phyloP scores from a whole-genome alignment of 306 rosid genomes.

The Sicyos edulis region DNA sequence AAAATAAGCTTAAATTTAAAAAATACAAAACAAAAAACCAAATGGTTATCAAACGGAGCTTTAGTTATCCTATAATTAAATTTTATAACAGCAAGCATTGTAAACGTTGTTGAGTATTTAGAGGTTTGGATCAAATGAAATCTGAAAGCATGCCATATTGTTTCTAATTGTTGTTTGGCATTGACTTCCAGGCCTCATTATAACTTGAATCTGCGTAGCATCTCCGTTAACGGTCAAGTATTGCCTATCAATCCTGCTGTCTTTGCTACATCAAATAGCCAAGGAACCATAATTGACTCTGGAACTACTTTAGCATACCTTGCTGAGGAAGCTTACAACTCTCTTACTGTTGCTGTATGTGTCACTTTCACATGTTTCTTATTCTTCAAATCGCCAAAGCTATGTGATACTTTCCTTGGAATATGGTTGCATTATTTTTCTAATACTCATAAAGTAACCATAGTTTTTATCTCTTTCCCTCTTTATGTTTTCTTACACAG shows the following conservation, averaged over 20 bases:
- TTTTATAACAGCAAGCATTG: not conserved
- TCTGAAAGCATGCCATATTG: not conserved
- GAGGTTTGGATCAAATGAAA: not conserved
- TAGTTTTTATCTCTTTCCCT: not conserved
- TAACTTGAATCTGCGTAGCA: constrained; percentile 83
- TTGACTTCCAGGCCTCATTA: constrained; percentile 81
- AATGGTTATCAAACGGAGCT: no score
- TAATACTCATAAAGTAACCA: not conserved
- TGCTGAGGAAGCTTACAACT: constrained; percentile 75
- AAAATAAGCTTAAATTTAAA: no score
- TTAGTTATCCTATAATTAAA: not conserved
- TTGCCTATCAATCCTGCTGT: constrained; percentile 56
- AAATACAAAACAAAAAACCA: no score
- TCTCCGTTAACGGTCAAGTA: constrained; percentile 67
- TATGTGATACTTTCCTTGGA: not conserved
- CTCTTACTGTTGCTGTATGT: constrained; percentile 85
- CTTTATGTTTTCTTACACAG: constrained; percentile 31
- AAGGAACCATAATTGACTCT: constrained; percentile 89
- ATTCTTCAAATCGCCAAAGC: constrained; percentile 12
- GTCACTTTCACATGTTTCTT: constrained; percentile 20
- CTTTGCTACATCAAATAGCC: constrained; percentile 66
- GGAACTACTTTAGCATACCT: constrained; percentile 98
- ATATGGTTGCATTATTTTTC: not conserved
- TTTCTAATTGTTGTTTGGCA: constrained; percentile 4
- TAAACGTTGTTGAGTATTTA: not conserved